Evolutionary conservation across 2,329 filamentous ascomycete genomes (phyloP).

Genomic region (Corynespora cassiicola): DNA sequence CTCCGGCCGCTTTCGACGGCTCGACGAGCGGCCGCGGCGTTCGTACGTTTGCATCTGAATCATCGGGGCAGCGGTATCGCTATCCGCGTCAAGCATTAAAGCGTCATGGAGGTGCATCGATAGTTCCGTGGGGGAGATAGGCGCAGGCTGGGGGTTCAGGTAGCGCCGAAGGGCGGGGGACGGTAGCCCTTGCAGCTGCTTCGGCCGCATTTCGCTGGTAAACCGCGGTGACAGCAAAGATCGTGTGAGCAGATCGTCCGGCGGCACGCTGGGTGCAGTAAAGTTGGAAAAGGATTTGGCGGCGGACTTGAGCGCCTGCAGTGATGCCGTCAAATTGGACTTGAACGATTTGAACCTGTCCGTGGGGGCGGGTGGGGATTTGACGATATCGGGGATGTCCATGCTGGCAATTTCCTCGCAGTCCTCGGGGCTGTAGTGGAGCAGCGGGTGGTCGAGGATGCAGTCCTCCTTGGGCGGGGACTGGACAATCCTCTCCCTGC

Average conservation of each 20-base stretch:
- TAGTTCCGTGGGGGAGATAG: conserved; percentile 45
- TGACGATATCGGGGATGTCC: conserved; percentile 31
- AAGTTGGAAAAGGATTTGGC: conserved; percentile 68
- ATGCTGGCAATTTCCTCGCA: conserved; percentile 40
- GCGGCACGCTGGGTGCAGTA: conserved; percentile 58
- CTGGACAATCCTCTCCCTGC: conserved; percentile 55
- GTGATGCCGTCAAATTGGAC: conserved; percentile 68
- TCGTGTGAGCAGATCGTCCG: conserved; percentile 66
- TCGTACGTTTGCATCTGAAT: conserved; percentile 70
- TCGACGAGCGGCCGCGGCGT: conserved; percentile 41
- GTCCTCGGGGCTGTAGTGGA: conserved; percentile 47
- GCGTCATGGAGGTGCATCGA: conserved; percentile 48
- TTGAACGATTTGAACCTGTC: conserved; percentile 60
- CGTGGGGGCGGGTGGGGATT: conserved; percentile 28
- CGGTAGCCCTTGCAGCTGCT: conserved; percentile 59
- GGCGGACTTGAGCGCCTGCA: conserved; percentile 67
- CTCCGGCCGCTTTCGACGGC: conserved; percentile 34
- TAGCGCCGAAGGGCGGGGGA: conserved; percentile 66
- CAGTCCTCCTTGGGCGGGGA: conserved; percentile 61
- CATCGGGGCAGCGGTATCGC: conserved; percentile 56
- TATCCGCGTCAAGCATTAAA: conserved; percentile 40
- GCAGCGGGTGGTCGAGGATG: conserved; percentile 63
- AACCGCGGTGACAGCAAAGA: conserved; percentile 65
- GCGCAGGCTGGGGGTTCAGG: conserved; percentile 61
- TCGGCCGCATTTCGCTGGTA: conserved; percentile 67